Evolutionary conservation across 73 alveolate genomes (phyloP), one percentile per base, ranked within the genome.

Genomic region (Paramecium sonneborni): DNA sequence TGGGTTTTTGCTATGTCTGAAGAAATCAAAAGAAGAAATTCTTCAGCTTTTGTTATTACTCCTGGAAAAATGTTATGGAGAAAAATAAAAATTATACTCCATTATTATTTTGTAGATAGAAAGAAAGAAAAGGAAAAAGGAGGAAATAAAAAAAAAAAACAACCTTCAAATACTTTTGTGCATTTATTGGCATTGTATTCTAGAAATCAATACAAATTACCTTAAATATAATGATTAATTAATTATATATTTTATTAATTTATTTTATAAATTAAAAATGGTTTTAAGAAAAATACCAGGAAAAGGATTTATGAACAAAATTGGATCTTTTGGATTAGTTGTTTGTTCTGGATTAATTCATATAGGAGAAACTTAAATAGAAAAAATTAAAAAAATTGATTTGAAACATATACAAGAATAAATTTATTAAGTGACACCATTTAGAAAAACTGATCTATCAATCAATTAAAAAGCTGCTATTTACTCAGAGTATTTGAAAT

Each of bases 1-100:
- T 86, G 93, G 93, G 30, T 86, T 6, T 38, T 58, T 58, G 93
- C 93, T 37, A 37, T 86, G 23, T 57, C 93, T 20, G 93, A 86
- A 41, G 93, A 86, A 86, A 67, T 76, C 28, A 86, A 62, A 38
- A 86, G 87, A 86, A 86, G 41, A 69, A 86, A 86, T 67, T 76
- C 93, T 38, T 57, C 26, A 30, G 93, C 93, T 20, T 85, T 85
- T 57, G 92, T 85, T 30, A 41, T 48, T 30, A 85, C 55, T 6
- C 92, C 92, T n/a, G 72, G 85, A 14, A 37, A 56, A n/a, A 37
- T 52, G 34, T 48, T 52, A 4, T 85, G 92, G 92, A 85, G 92
- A 85, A 85, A 85, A 56, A 30, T 85, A 18, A 56, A 85, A 9
- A 52, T 85, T 28, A 85, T 85, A 8, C 37, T 85, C 21, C 35